phyloP scores from a whole-genome alignment of 192 early-diverging fungal species.

The Ramicandelaber brevisporus region DNA sequence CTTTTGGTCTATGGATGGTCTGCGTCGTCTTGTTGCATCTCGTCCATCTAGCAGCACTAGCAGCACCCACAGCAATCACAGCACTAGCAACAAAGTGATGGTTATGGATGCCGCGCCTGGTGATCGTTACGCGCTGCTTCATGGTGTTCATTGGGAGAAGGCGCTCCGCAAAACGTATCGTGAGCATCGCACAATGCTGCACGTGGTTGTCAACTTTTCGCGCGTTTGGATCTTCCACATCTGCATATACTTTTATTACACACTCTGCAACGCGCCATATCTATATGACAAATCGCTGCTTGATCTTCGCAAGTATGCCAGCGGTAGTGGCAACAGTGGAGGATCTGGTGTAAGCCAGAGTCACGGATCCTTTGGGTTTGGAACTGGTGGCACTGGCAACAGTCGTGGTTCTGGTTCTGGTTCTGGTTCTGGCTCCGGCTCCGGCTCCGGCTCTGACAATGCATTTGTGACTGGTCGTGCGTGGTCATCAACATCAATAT shows the following conservation, averaged over 20 bases:
- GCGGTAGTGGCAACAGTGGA: too few species aligned
- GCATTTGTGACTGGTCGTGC: too few species aligned
- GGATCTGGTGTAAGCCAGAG: too few species aligned
- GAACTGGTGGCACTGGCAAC: too few species aligned
- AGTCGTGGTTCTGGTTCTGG: too few species aligned
- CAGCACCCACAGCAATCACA: too few species aligned
- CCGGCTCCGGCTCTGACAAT: too few species aligned
- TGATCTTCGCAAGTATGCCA: too few species aligned
- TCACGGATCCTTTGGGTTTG: too few species aligned
- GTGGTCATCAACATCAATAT: too few species aligned
- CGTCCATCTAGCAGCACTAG: constrained; percentile 9
- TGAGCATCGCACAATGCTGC: constrained; percentile 61
- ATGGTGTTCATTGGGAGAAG: constrained; percentile 37
- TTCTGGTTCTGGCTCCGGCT: too few species aligned
- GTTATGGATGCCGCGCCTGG: constrained; percentile 30
- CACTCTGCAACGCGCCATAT: constrained; percentile 13
- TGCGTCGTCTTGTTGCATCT: constrained; percentile 25
- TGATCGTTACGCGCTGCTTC: constrained; percentile 32
- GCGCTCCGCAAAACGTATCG: constrained; percentile 60
- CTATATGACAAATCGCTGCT: background rate
- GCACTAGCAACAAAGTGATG: constrained; percentile 24
- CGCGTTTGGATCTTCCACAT: constrained; percentile 72
- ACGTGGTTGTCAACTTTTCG: constrained; percentile 58
- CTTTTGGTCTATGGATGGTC: constrained; percentile 47
- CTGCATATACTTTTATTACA: constrained; percentile 53